A percentile compares a stretch with the other conserved stretches of the same genome.
Evolutionary conservation across 805 yeast species (phyloP).

Genomic region (baker's yeast (Saccharomyces cerevisiae)): DNA sequence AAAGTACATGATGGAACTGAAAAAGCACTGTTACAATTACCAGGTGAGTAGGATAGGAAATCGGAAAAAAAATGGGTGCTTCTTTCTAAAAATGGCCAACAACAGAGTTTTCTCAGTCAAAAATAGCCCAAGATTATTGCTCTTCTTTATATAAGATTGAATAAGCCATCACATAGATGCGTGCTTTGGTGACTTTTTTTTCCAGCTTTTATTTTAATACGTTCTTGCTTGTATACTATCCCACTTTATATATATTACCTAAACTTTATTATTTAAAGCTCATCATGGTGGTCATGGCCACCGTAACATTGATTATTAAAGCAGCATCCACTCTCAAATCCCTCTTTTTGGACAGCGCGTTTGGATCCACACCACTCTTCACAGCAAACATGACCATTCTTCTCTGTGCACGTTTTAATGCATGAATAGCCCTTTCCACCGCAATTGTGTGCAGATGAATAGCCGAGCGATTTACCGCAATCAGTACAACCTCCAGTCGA

Average conservation of each 20-base stretch:
- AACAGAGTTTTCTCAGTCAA: too few relatives aligned
- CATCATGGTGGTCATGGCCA: background rate
- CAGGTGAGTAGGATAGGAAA: too few relatives aligned
- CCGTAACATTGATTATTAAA: background rate
- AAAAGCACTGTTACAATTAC: too few relatives aligned
- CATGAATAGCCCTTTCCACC: background rate
- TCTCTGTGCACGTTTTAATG: background rate
- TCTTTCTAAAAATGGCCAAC: too few relatives aligned
- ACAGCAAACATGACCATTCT: background rate
- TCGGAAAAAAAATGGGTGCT: too few relatives aligned
- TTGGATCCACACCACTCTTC: background rate
- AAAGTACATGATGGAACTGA: too few relatives aligned
- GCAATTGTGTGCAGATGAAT: background rate
- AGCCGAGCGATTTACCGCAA: background rate
- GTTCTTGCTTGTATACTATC: background rate
- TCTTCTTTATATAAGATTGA: too few relatives aligned
- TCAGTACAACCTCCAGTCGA: background rate
- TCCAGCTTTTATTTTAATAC: background rate
- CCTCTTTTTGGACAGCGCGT: background rate
- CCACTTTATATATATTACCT: background rate
- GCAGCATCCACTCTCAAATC: background rate
- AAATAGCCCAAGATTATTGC: too few relatives aligned
- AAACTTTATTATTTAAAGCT: background rate
- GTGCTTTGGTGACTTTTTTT: too few relatives aligned
- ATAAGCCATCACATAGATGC: background rate